phyloP scores from a whole-genome alignment of 768 basidiomycete genomes.

The Calocera viscosa region DNA sequence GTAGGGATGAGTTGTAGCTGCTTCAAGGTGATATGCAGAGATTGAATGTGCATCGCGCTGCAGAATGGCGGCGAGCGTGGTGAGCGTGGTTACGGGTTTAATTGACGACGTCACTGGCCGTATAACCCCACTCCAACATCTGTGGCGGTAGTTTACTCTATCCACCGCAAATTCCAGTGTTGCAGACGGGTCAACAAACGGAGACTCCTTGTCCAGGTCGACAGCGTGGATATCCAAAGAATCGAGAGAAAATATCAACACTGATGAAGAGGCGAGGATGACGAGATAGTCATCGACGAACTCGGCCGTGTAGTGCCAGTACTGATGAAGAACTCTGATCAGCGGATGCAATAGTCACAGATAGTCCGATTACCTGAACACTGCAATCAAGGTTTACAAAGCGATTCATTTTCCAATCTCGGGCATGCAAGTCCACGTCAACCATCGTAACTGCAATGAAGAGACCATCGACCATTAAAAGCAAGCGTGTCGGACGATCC shows the following conservation, averaged over 20 bases:
- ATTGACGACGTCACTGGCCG: neutral
- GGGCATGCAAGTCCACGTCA: neutral
- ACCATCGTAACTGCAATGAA: neutral
- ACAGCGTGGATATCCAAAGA: neutral
- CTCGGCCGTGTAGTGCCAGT: neutral
- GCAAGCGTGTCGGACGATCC: neutral
- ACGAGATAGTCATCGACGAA: neutral
- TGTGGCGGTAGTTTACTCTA: neutral
- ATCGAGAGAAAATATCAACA: neutral
- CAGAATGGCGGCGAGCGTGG: neutral
- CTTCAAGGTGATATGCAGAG: neutral
- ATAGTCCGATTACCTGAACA: neutral
- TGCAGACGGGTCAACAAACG: neutral
- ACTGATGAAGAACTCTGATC: neutral
- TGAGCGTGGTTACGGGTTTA: neutral
- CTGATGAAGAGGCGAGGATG: neutral
- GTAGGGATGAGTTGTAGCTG: neutral
- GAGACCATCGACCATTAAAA: neutral
- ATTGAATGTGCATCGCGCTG: neutral
- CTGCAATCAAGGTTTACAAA: neutral
- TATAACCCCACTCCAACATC: neutral
- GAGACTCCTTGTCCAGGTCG: neutral
- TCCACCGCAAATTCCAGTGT: neutral
- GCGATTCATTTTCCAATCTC: neutral
- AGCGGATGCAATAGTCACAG: neutral